A percentile compares a stretch with the other conserved stretches of the same genome.
Conservation (phyloP, 305 asterid genomes). For the Ilex paraguariensis region DNA sequence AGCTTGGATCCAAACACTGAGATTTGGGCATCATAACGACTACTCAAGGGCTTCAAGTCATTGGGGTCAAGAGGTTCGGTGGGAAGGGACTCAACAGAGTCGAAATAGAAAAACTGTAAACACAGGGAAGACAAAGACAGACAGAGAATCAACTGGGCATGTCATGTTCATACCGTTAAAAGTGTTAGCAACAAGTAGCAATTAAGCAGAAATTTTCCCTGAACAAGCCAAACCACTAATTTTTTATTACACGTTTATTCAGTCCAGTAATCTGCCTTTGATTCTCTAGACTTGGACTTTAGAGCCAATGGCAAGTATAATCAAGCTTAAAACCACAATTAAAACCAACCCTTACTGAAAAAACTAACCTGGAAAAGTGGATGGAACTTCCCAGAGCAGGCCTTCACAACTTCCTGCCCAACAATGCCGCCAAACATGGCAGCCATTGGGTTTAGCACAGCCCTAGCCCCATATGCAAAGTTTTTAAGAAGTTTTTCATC, state of each 20-base stretch:
- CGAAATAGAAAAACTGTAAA: constrained; percentile 39
- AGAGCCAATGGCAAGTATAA: too few species aligned
- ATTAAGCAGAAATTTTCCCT: too few species aligned
- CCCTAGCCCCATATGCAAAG: constrained; percentile 37
- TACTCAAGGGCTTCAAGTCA: constrained; percentile 34
- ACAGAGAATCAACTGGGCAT: neutral
- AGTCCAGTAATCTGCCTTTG: neutral
- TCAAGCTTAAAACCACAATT: too few species aligned
- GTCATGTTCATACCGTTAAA: neutral
- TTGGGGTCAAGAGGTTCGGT: constrained; percentile 25
- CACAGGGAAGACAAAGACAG: constrained; percentile 1
- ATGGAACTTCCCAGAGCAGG: constrained; percentile 45
- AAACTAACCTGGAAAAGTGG: constrained; percentile 38
- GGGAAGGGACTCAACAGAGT: constrained; percentile 41
- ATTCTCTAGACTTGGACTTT: neutral
- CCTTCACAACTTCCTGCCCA: constrained; percentile 45
- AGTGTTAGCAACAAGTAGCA: too few species aligned
- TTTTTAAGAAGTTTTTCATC: constrained; percentile 26
- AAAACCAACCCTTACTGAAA: too few species aligned
- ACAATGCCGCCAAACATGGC: constrained; percentile 45
- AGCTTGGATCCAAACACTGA: constrained; percentile 38
- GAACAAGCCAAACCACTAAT: too few species aligned
- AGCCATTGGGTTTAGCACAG: constrained; percentile 45
- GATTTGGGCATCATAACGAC: constrained; percentile 42
- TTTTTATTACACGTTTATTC: neutral